These are phyloP conservation scores for Dioscorea dumetorum DNA, from an alignment of 106 monocot genomes.

Conservation along the genomic window DNA sequence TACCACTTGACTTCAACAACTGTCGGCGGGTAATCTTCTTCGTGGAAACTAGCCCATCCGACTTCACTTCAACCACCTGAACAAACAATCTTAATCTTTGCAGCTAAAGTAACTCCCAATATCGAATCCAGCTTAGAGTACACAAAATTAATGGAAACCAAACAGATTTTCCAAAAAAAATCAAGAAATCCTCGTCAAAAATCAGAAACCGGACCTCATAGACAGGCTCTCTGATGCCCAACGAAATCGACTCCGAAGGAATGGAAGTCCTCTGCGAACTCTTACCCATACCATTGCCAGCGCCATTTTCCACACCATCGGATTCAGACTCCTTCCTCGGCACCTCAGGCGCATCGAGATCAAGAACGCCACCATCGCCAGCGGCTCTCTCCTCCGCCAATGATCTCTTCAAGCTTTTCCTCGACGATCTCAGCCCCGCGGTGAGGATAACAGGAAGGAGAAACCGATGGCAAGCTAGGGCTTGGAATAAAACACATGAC, in stretches of 20 bases:
- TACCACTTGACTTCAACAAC: slow-evolving; percentile 78
- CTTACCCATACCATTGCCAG: background rate
- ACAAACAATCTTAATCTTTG: background rate
- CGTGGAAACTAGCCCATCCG: slow-evolving; percentile 51
- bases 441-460: too few species aligned
- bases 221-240: slow-evolving; percentile 22
- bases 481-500: too few species aligned
- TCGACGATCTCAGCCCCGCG: background rate
- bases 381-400: background rate
- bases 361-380: background rate
- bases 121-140: too few species aligned
- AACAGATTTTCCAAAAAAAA: background rate
- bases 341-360: background rate
- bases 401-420: background rate
- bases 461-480: too few species aligned
- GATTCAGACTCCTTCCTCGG: background rate
- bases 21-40: slow-evolving; percentile 64
- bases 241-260: background rate
- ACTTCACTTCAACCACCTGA: slow-evolving; percentile 69
- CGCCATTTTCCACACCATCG: background rate
- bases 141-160: too few species aligned
- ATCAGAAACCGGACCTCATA: slow-evolving; percentile 13
- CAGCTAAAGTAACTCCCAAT: too few species aligned
- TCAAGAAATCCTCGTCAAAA: background rate
- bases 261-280: background rate